Evolutionary conservation across 306 rosid genomes (phyloP).

Genomic region (Cajanus cajan): DNA sequence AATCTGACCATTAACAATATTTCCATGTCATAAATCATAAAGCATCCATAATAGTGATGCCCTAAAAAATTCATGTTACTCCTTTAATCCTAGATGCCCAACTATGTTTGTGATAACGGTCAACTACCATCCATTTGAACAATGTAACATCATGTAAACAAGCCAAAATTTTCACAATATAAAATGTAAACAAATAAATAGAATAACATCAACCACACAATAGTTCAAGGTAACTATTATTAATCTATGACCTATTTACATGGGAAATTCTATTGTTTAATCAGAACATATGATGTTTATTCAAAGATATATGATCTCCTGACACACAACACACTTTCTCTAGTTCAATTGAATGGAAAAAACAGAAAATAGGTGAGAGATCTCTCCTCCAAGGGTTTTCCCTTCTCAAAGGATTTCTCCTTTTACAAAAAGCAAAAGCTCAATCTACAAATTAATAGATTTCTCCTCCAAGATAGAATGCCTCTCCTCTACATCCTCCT

Average conservation of each 20-base stretch:
- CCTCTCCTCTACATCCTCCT: neutral
- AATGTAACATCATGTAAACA: constrained; percentile 2
- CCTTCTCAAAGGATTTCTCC: neutral
- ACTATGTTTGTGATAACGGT: neutral
- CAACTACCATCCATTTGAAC: neutral
- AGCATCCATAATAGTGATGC: neutral
- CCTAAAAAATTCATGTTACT: neutral
- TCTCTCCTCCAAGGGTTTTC: neutral
- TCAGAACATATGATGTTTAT: neutral
- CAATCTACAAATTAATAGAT: neutral
- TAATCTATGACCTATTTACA: neutral
- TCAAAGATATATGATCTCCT: neutral
- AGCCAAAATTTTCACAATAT: neutral
- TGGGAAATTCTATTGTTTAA: neutral
- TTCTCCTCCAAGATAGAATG: neutral
- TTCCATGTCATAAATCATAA: neutral
- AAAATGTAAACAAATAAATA: neutral
- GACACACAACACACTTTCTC: neutral
- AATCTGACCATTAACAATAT: neutral
- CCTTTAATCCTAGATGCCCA: neutral
- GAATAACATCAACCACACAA: constrained; percentile 7
- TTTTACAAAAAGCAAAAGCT: neutral
- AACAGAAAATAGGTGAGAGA: neutral
- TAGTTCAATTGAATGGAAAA: neutral
- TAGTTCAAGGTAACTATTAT: constrained; percentile 1